Evolutionary conservation across 257 asterid genomes (phyloP), one percentile per base, ranked within the genome.

Genomic region (Gentiana straminea): DNA sequence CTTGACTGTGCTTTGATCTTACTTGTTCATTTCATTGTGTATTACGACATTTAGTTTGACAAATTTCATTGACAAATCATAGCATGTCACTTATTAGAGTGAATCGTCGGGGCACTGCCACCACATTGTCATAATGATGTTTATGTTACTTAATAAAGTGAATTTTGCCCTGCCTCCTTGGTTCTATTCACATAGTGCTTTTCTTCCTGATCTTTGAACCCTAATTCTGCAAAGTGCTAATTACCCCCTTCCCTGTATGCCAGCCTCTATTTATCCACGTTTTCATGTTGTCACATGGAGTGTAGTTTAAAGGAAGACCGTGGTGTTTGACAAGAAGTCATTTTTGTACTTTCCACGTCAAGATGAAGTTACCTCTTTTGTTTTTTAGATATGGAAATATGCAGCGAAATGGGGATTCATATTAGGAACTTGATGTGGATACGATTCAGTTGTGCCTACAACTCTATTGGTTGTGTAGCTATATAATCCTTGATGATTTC

Each of bases 391-490:
- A 68, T 65, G 97, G 95, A 80, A 78, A 78, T 76, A 61, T 76
- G 89, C 87, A 64, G 86, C 81, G 64, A 68, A 79, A 76, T 83
- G 89, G 88, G 89, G 86, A 80, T 79, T 82, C 83, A 75, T 81
- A 51, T 83, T 83, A 78, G 84, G 89, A 77, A 75, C 91, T 68
- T 81, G 83, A 68, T 76, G 82, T 7, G 84, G 79, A 76, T 74
- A 72, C 70, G 84, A 64, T 77, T 75, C 89, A 70, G 67, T 79
- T 79, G 24, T 24, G 94, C 84, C 84, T 78, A 62, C 89, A 63
- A 69, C 73, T 81, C 75, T 76, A 73, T 77, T 85, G 80, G 80
- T 78, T 78, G 77, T 76, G 79, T 69, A 76, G 68, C 80, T 86
- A 81, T 78, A 75, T 80, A 74, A 77, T 77, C 85, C 79, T 79